phyloP scores from a whole-genome alignment of 495 filamentous ascomycete species.

The Penicillium coffeae region DNA sequence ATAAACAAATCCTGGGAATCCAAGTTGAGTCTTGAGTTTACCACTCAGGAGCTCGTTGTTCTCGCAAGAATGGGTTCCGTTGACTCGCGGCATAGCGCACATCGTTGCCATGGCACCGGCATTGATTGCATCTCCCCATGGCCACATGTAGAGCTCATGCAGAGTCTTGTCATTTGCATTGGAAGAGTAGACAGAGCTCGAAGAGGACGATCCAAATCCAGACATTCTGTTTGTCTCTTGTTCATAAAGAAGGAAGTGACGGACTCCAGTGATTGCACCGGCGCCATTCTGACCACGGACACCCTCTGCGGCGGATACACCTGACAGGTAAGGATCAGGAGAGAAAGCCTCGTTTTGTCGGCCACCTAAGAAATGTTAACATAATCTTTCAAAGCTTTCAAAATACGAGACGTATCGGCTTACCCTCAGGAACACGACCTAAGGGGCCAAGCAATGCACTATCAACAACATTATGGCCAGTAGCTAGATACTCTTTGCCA shows the following conservation, averaged over 20 bases:
- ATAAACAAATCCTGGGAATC: conserved; percentile 48
- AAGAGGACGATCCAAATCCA: conserved; percentile 41
- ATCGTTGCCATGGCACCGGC: conserved; percentile 58
- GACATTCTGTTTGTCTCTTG: conserved; percentile 52
- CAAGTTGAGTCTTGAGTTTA: conserved; percentile 55
- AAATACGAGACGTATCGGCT: conserved; percentile 6
- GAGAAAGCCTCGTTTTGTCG: conserved; percentile 47
- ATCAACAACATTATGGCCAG: conserved; percentile 51
- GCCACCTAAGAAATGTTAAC: neutral
- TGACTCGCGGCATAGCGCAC: conserved; percentile 63
- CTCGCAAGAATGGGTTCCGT: conserved; percentile 61
- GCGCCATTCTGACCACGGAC: conserved; percentile 61
- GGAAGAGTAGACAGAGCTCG: conserved; percentile 39
- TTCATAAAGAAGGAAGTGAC: conserved; percentile 65
- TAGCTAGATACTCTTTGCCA: conserved; percentile 47
- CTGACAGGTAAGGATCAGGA: conserved; percentile 47
- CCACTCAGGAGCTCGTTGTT: conserved; percentile 49
- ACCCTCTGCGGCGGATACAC: conserved; percentile 49
- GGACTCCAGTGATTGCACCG: conserved; percentile 67
- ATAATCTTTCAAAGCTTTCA: neutral
- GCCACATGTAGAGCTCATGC: conserved; percentile 73
- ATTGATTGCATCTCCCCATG: conserved; percentile 58
- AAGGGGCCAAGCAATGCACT: conserved; percentile 42
- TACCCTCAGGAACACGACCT: conserved; percentile 65
- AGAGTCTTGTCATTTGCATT: conserved; percentile 63